Evolutionary conservation across 768 basidiomycete genomes (phyloP).

Genomic region (Lactarius psammicola): DNA sequence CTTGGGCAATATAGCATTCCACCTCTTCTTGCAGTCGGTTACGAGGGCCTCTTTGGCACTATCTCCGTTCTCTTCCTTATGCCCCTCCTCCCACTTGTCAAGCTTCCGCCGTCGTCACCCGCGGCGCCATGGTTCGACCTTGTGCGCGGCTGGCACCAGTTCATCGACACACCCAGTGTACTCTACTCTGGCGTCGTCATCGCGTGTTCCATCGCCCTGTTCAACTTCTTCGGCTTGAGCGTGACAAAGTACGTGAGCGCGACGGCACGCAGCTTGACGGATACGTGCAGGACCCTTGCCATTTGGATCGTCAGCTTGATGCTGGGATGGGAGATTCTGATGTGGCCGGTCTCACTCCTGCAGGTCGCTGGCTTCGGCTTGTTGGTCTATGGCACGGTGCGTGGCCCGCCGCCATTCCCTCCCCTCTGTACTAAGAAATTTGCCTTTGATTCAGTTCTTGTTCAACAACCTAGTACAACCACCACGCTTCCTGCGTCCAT

Average conservation of each 20-base stretch:
- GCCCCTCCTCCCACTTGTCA: slow-evolving; percentile 74
- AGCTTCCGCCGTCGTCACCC: slow-evolving; percentile 57
- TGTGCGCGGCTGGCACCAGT: slow-evolving; percentile 84
- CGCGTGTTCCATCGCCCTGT: slow-evolving; percentile 51
- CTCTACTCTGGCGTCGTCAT: slow-evolving; percentile 47
- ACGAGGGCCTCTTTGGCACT: slow-evolving; percentile 89
- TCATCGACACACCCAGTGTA: slow-evolving; percentile 68
- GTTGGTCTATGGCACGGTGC: slow-evolving; percentile 88
- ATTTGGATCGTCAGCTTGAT: slow-evolving; percentile 93
- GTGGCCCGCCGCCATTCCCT: slow-evolving; percentile 29
- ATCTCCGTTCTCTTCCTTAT: slow-evolving; percentile 75
- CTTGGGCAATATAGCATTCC: slow-evolving; percentile 83
- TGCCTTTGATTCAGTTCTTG: slow-evolving; percentile 55
- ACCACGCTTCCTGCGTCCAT: slow-evolving; percentile 56
- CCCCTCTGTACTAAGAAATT: slow-evolving; percentile 22
- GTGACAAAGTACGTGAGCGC: slow-evolving; percentile 93
- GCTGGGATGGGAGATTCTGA: slow-evolving; percentile 85
- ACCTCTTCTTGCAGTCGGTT: slow-evolving; percentile 91
- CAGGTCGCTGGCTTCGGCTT: slow-evolving; percentile 85
- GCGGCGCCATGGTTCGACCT: slow-evolving; percentile 78
- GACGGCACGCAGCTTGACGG: slow-evolving; percentile 86
- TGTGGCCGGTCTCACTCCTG: slow-evolving; percentile 77
- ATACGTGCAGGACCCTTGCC: slow-evolving; percentile 92
- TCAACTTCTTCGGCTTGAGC: slow-evolving; percentile 78
- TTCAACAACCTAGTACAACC: slow-evolving; percentile 86